These are phyloP conservation scores for Stachybotrys elegans DNA, from an alignment of 2,329 filamentous ascomycete genomes.

Conservation along the genomic window DNA sequence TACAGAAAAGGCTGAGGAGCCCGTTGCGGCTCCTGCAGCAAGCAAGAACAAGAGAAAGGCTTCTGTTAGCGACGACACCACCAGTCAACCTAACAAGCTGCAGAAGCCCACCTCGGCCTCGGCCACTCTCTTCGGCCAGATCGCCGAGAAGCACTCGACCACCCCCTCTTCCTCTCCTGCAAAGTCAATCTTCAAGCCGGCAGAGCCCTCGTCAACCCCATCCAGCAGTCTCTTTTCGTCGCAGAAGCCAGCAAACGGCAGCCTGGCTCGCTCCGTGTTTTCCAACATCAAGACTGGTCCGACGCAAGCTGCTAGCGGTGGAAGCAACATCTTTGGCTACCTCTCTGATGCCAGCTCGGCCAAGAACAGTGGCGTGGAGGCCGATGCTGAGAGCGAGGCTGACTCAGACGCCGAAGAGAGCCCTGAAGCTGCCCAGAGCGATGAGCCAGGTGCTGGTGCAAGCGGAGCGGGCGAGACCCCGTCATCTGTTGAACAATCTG, in stretches of 20 bases:
- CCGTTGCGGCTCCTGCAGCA: slow-evolving; percentile 19
- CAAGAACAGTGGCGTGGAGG: slow-evolving; percentile 47
- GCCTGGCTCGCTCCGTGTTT: slow-evolving; percentile 38
- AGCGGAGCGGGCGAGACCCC: slow-evolving; percentile 36
- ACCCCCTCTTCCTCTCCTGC: slow-evolving; percentile 25
- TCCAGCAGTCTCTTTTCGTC: slow-evolving; percentile 28
- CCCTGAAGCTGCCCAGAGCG: slow-evolving; percentile 36
- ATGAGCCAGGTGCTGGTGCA: slow-evolving; percentile 36
- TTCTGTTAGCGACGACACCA: slow-evolving; percentile 38
- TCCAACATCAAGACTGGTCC: slow-evolving; percentile 30
- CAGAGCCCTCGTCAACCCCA: slow-evolving; percentile 18
- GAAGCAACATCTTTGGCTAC: slow-evolving; percentile 54
- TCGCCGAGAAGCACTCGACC: slow-evolving; percentile 44
- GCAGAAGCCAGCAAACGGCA: slow-evolving; percentile 29
- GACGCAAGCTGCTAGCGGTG: slow-evolving; percentile 15
- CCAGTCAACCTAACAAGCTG: slow-evolving; percentile 45
- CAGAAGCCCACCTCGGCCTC: slow-evolving; percentile 51
- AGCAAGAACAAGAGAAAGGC: slow-evolving; percentile 51
- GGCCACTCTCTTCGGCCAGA: slow-evolving; percentile 52
- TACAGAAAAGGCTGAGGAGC: slow-evolving; percentile 31
- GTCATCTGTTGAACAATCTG: slow-evolving; percentile 26
- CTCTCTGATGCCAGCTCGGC: slow-evolving; percentile 52
- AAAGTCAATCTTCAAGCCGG: slow-evolving; percentile 23
- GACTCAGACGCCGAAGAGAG: slow-evolving; percentile 38
- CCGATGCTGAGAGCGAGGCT: slow-evolving; percentile 40